Base-by-base conservation (phyloP, 306 rosid genomes). In the Dryas octopetala region DNA sequence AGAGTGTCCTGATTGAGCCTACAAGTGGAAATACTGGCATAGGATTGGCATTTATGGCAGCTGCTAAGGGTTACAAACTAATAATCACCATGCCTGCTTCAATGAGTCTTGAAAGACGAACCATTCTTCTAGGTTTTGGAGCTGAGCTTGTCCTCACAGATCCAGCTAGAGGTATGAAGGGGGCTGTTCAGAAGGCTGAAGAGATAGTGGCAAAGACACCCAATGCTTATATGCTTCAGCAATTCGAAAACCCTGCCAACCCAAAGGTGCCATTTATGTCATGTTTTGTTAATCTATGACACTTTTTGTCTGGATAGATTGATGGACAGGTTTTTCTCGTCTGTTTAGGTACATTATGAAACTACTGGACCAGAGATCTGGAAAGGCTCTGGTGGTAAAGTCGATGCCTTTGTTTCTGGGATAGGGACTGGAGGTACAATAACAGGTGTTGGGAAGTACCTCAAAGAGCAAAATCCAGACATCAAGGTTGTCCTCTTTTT, bases 281-380 rank as follows among this genome's bases (percentile, higher is more conserved):
- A 66, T 63, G 60, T 78, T 43, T 70, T 65, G 12, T 70, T 17
- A 70, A 23, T 17, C 16, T 46, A 60, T 50, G 67, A 48, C 61
- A 48, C 61, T 69, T 52, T 44, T 51, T 79, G 50, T 43, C 65
- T 66, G 58, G 61, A 62, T 58, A 51, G 68, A 73, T 70, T 81
- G 77, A 50, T 50, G 11, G 10, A 71, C 66, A 26, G 7, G 52
- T 59, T 0, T 53, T 52, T 53, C 32, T 15, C 32, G 13, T 76
- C 63, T 70, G 14, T 79, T 73, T 81, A 92, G 97, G 45, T 92
- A 66, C 97, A 92, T 79, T 92, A 92, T 77, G 96, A 92, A 81
- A 92, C 97, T 66, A 90, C 96, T 60, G 97, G 97, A 75, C 96
- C 97, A 38, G 98, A 93, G 87, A 87, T 93, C n/a, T 93, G 98